These are phyloP conservation scores for Salvia miltiorrhiza DNA, from an alignment of 257 asterid genomes.

Conservation along the genomic window DNA sequence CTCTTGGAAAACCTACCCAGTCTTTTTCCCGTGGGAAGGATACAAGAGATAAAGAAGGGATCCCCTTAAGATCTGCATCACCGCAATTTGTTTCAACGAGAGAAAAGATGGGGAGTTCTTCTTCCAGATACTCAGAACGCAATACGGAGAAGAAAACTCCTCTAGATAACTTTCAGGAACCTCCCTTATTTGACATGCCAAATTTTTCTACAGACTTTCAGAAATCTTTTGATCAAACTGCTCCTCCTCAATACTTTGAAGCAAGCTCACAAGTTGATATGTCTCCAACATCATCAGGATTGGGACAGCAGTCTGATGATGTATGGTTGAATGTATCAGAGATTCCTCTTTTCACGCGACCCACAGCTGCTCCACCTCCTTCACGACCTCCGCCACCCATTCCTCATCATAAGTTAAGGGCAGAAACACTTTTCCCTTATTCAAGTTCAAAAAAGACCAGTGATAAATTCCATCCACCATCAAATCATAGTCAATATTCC, in stretches of 20 bases:
- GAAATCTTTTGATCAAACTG: constrained; percentile 45
- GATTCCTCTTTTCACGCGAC: constrained; percentile 89
- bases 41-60: constrained; percentile 46
- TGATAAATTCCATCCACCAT: constrained; percentile 52
- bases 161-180: constrained; percentile 49
- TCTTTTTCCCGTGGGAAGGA: constrained; percentile 53
- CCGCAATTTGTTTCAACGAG: constrained; percentile 40
- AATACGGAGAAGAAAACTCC: constrained; percentile 47
- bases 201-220: constrained; percentile 45
- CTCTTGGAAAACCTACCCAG: constrained; percentile 56
- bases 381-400: constrained; percentile 94
- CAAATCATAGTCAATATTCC: constrained; percentile 43
- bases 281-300: constrained; percentile 57
- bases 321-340: constrained; percentile 87
- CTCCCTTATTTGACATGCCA: constrained; percentile 72
- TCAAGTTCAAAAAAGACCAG: constrained; percentile 58
- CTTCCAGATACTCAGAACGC: constrained; percentile 53
- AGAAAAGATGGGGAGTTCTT: constrained; percentile 46
- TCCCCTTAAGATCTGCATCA: constrained; percentile 48
- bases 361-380: constrained; percentile 94
- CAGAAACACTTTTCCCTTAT: constrained; percentile 43
- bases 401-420: constrained; percentile 50
- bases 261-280: constrained; percentile 40
- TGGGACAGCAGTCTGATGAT: constrained; percentile 57
- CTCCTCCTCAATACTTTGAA: constrained; percentile 51